Evolutionary conservation across 805 yeast species (phyloP), one percentile per base, ranked within the genome.

Genomic region (Candida coquimbonensis): DNA sequence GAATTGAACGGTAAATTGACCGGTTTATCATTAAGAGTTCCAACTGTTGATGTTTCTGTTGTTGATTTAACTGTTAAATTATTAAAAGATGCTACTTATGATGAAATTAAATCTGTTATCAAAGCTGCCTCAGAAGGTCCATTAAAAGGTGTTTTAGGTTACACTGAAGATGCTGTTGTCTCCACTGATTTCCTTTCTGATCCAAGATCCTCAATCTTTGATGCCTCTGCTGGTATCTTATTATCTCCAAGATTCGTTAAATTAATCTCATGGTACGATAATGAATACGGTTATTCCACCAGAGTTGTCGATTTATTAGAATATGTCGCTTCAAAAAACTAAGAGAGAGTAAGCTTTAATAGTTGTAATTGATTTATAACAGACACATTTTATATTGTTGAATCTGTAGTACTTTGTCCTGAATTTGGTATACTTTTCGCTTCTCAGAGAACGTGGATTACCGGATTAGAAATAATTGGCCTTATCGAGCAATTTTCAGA

Each of bases 221-320:
- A 80, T 65, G 79, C 81, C 56, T 67, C 74, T 62, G 86, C 85
- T 52, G 84, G 85, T 73, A 78, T 80, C 68, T 77, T 74, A 68
- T 75, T 80, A 66, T 77, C 83, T 59, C 83, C 83, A 67, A 75
- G 75, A 56, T 80, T 80, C 73, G 83, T 80, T 64, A 80, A 80
- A 71, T 75, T 80, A 70, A 71, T 80, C 63, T 68, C 85, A 49
- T 80, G 85, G 86, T 80, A 80, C 74, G 87, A 80, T 68, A 80
- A 80, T 70, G 87, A 80, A 72, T 80, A 65, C 72, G 86, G 86
- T 70, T 80, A 80, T 79, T 78, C 83, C 59, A 76, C 82, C 73
- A 78, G 87, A 77, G 87, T 80, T 56, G 83, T 80, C 59, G 87
- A 80, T 69, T 75, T 80, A 67, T 74, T 80, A 60, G 74, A 77